phyloP scores from a whole-genome alignment of 2,329 filamentous ascomycete species.

The Hypoxylon sp. region DNA sequence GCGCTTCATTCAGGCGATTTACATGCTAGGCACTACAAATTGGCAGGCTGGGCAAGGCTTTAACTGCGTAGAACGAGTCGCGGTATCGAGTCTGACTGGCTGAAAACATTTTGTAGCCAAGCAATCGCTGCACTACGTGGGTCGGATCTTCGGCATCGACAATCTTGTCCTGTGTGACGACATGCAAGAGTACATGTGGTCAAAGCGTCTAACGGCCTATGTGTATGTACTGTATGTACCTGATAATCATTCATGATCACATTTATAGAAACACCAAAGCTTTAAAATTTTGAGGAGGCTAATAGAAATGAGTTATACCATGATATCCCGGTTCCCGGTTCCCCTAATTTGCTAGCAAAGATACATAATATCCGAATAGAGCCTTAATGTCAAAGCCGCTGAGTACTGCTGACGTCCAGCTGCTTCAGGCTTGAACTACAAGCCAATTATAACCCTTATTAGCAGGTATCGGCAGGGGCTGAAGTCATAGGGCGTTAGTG shows the following conservation, averaged over 20 bases:
- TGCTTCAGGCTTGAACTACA: background rate
- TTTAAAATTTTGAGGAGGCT: background rate
- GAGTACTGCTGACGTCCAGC: background rate
- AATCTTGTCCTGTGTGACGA: background rate
- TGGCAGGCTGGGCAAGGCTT: background rate
- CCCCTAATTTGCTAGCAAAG: background rate
- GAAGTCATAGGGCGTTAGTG: background rate
- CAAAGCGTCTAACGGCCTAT: background rate
- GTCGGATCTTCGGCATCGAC: background rate
- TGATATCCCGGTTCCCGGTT: background rate
- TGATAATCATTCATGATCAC: background rate
- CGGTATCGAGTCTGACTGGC: background rate
- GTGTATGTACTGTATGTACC: background rate
- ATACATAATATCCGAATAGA: background rate
- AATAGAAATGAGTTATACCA: background rate
- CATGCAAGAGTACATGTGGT: background rate
- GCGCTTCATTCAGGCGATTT: background rate
- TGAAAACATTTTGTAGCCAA: background rate
- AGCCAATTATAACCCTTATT: background rate
- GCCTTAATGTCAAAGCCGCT: background rate
- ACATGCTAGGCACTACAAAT: conserved; percentile 1
- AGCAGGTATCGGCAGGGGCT: background rate
- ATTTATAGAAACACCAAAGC: background rate
- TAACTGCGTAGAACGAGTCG: background rate
- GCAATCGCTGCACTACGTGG: background rate